A percentile compares a stretch with the other conserved stretches of the same genome.
phyloP scores from a whole-genome alignment of 1,284 basidiomycete genomes.

The Exsudoporus floridanus region DNA sequence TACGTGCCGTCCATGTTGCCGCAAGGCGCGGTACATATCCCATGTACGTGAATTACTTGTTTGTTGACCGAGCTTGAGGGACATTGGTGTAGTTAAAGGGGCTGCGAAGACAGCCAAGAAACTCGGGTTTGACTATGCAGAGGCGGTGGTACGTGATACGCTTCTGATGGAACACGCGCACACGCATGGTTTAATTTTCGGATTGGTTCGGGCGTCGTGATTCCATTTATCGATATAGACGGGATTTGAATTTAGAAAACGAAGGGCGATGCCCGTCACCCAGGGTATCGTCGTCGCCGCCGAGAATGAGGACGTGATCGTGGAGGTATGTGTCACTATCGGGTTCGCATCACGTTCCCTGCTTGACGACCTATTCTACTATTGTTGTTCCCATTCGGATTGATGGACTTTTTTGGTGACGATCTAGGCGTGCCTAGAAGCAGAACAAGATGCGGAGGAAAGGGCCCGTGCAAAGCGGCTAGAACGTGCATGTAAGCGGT shows the following conservation, averaged over 20 bases:
- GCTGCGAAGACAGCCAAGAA: conserved; percentile 86
- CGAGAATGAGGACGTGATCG: conserved; percentile 74
- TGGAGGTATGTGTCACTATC: conserved; percentile 59
- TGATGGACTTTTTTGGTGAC: conserved; percentile 16
- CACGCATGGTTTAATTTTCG: conserved; percentile 6
- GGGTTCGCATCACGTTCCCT: conserved; percentile 5
- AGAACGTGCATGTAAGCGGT: conserved; percentile 83
- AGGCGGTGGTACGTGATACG: conserved; percentile 75
- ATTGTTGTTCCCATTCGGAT: conserved; percentile 3
- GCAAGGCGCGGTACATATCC: conserved; percentile 81
- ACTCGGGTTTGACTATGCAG: conserved; percentile 87
- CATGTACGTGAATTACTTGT: conserved; percentile 58
- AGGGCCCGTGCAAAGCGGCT: conserved; percentile 75
- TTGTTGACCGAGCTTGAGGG: conserved; percentile 3
- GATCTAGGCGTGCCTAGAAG: conserved; percentile 78
- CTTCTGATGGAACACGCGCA: conserved; percentile 12
- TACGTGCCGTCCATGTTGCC: conserved; percentile 97
- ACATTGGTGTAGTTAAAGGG: conserved; percentile 77
- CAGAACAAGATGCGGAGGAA: conserved; percentile 75
- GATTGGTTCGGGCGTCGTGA: background rate
- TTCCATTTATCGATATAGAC: conserved; percentile 47
- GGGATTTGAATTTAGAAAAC: conserved; percentile 95
- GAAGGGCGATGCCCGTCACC: conserved; percentile 81
- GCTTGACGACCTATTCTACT: background rate
- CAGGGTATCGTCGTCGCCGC: conserved; percentile 85